A percentile compares a stretch with the other conserved stretches of the same genome.
These are phyloP conservation scores for Leccinum uliginosum DNA, from an alignment of 768 basidiomycete species.

Conservation along the genomic window DNA sequence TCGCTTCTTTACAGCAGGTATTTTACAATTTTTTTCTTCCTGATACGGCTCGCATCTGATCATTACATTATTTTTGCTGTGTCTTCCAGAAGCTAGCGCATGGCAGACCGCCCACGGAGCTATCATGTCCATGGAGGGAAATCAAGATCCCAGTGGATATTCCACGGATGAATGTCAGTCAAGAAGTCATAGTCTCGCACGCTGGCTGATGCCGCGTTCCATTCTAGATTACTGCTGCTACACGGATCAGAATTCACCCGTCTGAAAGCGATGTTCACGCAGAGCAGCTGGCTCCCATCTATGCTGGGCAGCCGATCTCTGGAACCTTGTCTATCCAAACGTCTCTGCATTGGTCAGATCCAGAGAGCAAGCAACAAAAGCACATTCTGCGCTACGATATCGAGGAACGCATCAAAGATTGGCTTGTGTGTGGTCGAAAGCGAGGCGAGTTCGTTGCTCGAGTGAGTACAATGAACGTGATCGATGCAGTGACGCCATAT, in stretches of 20 bases:
- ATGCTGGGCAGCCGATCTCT: constrained; percentile 85
- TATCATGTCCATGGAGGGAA: constrained; percentile 55
- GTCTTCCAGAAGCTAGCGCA: constrained; percentile 32
- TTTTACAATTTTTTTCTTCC: not conserved
- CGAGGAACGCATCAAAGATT: constrained; percentile 75
- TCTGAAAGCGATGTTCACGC: constrained; percentile 31
- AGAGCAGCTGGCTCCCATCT: constrained; percentile 42
- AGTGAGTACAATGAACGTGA: constrained; percentile 39
- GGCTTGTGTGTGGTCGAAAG: constrained; percentile 88
- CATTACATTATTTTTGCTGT: constrained; percentile 25
- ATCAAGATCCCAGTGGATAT: constrained; percentile 84
- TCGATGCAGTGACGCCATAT: not conserved
- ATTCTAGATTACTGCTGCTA: constrained; percentile 62
- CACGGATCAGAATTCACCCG: constrained; percentile 44
- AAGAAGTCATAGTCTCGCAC: not conserved
- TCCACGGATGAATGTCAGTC: constrained; percentile 72
- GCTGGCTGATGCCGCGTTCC: constrained; percentile 3
- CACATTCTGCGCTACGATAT: constrained; percentile 76
- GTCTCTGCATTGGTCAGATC: constrained; percentile 73
- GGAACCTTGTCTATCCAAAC: constrained; percentile 63
- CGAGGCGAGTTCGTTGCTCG: constrained; percentile 75
- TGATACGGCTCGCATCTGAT: constrained; percentile 25
- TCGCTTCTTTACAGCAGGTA: constrained; percentile 33
- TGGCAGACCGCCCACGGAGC: constrained; percentile 37
- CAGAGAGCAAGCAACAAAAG: constrained; percentile 35